Evolutionary conservation across 345 rosid genomes (phyloP).

Genomic region (Eucalyptus fibrosa): DNA sequence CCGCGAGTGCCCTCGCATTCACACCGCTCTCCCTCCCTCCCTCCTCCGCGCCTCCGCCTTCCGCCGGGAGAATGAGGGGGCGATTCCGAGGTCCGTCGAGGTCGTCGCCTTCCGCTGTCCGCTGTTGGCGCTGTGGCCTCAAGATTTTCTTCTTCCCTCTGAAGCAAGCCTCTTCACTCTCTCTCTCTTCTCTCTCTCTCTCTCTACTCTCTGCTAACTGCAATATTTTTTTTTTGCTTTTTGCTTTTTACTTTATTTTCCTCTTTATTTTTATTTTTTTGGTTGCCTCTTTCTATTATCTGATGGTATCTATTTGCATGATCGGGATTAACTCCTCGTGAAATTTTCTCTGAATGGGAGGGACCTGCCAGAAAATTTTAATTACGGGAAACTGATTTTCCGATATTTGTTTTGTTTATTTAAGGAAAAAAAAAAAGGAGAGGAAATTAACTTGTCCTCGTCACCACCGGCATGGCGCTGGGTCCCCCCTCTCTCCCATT

Average conservation of each 20-base stretch:
- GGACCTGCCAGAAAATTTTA: not conserved
- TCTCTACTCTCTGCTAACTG: not conserved
- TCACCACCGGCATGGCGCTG: not conserved
- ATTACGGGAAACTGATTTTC: not conserved
- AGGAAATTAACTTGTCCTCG: not conserved
- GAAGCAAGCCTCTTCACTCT: slow-evolving; percentile 8
- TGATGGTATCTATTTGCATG: not conserved
- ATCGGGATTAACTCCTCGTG: not conserved
- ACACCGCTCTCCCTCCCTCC: not conserved
- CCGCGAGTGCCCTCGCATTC: not conserved
- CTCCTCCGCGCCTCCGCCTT: slow-evolving; percentile 11
- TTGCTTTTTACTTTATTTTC: not conserved
- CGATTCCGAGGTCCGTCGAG: not conserved
- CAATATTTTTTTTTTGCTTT: not conserved
- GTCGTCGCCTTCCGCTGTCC: not conserved
- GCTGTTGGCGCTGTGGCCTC: slow-evolving; percentile 1
- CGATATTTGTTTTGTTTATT: not conserved
- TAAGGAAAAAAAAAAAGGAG: not conserved
- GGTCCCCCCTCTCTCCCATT: not conserved
- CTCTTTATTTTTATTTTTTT: not conserved
- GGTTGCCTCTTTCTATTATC: not conserved
- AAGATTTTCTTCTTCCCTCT: slow-evolving; percentile 27
- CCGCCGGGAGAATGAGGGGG: not conserved
- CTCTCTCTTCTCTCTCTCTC: not conserved
- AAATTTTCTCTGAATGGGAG: not conserved